A percentile compares a stretch with the other conserved stretches of the same genome.
phyloP scores from a whole-genome alignment of 2,329 filamentous ascomycete genomes.

The Pestalotiopsis sp. region DNA sequence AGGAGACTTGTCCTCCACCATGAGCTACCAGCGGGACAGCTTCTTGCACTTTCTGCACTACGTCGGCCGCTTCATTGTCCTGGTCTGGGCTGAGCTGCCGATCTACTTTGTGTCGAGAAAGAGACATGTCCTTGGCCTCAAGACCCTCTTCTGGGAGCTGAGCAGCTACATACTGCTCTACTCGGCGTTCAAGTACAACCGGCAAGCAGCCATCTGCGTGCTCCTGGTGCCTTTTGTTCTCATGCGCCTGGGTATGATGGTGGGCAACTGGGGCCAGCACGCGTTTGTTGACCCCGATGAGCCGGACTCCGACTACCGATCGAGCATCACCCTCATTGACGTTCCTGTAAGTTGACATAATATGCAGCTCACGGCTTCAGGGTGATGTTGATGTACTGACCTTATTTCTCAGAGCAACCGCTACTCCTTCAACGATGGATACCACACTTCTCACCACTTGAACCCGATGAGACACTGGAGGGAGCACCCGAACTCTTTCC shows the following conservation, averaged over 20 bases:
- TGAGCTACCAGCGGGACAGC: slow-evolving; percentile 75
- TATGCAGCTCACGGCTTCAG: not conserved
- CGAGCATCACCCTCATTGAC: slow-evolving; percentile 78
- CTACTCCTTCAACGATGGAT: slow-evolving; percentile 81
- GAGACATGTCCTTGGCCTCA: slow-evolving; percentile 55
- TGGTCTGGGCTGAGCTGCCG: slow-evolving; percentile 76
- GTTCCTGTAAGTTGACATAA: slow-evolving; percentile 62
- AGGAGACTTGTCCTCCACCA: slow-evolving; percentile 73
- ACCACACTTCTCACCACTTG: slow-evolving; percentile 80
- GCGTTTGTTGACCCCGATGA: slow-evolving; percentile 76
- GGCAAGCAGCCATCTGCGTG: slow-evolving; percentile 62
- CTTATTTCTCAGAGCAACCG: slow-evolving; percentile 67
- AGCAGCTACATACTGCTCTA: slow-evolving; percentile 55
- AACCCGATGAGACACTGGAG: slow-evolving; percentile 81
- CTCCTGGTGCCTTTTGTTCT: slow-evolving; percentile 67
- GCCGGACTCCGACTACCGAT: slow-evolving; percentile 76
- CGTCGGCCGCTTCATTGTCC: slow-evolving; percentile 70
- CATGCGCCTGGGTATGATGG: slow-evolving; percentile 73
- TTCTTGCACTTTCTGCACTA: slow-evolving; percentile 70
- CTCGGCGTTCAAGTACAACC: slow-evolving; percentile 51
- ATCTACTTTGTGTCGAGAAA: slow-evolving; percentile 70
- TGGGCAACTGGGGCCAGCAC: slow-evolving; percentile 85
- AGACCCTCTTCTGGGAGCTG: slow-evolving; percentile 63
- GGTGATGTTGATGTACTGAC: slow-evolving; percentile 3
- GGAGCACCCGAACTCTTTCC: slow-evolving; percentile 74